Percentiles rank a stretch among this genome's conserved stretches.
Conservation (phyloP, 2,329 filamentous ascomycete species). For the Ceratocystis lukuohia region DNA sequence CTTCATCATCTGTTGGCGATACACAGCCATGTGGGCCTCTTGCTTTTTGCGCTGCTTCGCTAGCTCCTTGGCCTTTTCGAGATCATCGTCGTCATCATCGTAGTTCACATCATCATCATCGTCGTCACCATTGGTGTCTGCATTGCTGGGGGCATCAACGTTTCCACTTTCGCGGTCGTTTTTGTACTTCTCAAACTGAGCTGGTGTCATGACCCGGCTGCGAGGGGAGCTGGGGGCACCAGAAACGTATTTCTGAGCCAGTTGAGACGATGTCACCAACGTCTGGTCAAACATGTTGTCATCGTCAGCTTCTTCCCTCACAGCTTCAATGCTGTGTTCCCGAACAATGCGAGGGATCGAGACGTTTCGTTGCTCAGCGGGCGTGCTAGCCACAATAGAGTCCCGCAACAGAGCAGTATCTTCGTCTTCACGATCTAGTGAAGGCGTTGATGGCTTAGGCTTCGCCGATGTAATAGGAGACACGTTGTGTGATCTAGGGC, state of each 20-base stretch:
- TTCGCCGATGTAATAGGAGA: constrained; percentile 21
- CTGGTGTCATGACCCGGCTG: constrained; percentile 80
- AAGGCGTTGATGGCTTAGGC: constrained; percentile 25
- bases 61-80: constrained; percentile 58
- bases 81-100: constrained; percentile 65
- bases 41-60: constrained; percentile 73
- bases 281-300: constrained; percentile 44
- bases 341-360: not conserved
- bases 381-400: constrained; percentile 36
- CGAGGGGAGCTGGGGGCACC: constrained; percentile 32
- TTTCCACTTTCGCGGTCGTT: constrained; percentile 53
- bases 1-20: constrained; percentile 94
- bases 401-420: constrained; percentile 41
- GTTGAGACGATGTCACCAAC: constrained; percentile 28
- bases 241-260: constrained; percentile 27
- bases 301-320: constrained; percentile 26
- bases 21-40: constrained; percentile 78
- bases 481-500: constrained; percentile 17
- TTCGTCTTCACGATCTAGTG: constrained; percentile 37
- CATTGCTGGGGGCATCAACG: constrained; percentile 27
- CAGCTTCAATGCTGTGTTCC: not conserved
- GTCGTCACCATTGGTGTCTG: constrained; percentile 41
- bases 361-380: constrained; percentile 23
- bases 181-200: constrained; percentile 70
- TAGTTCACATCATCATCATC: constrained; percentile 52